Evolutionary conservation across 352 stramenopile genomes (phyloP).

Genomic region (Elongisporangium prolatum): DNA sequence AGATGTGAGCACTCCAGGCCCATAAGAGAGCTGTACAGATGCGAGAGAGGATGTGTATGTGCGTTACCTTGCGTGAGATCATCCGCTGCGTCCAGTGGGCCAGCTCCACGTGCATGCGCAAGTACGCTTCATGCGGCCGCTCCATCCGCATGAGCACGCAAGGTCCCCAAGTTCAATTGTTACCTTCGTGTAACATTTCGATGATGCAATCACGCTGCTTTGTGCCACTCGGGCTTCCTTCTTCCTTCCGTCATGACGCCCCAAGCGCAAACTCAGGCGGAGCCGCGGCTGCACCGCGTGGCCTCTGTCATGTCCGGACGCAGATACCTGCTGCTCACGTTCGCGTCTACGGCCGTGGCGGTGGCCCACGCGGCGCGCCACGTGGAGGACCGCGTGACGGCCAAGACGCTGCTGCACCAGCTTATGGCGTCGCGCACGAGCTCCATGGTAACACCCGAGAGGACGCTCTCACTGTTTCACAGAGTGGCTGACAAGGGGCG

Average conservation of each 20-base stretch:
- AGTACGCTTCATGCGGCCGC: conserved; percentile 73
- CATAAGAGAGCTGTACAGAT: no score
- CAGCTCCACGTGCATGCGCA: conserved; percentile 64
- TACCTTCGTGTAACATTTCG: not conserved
- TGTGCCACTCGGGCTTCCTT: not conserved
- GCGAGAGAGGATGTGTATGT: no score
- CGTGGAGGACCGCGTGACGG: conserved; percentile 15
- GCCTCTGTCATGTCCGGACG: conserved; percentile 37
- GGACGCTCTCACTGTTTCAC: no score
- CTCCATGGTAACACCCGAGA: conserved; percentile 45
- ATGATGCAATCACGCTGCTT: not conserved
- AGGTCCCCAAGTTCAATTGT: not conserved
- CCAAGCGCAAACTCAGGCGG: not conserved
- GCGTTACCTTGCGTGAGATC: conserved; percentile 42
- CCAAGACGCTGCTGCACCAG: conserved; percentile 16
- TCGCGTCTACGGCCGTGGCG: conserved; percentile 49
- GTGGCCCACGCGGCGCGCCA: conserved; percentile 40
- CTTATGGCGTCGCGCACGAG: conserved; percentile 55
- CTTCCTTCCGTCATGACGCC: not conserved
- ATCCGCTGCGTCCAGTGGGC: conserved; percentile 36
- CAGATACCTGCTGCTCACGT: conserved; percentile 64
- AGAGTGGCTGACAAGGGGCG: conserved; percentile 12
- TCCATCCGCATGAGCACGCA: conserved; percentile 15
- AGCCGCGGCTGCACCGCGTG: conserved; percentile 22
- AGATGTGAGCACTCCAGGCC: not conserved